These are phyloP conservation scores for Eucommia ulmoides DNA, from an alignment of 257 asterid genomes.

Conservation along the genomic window DNA sequence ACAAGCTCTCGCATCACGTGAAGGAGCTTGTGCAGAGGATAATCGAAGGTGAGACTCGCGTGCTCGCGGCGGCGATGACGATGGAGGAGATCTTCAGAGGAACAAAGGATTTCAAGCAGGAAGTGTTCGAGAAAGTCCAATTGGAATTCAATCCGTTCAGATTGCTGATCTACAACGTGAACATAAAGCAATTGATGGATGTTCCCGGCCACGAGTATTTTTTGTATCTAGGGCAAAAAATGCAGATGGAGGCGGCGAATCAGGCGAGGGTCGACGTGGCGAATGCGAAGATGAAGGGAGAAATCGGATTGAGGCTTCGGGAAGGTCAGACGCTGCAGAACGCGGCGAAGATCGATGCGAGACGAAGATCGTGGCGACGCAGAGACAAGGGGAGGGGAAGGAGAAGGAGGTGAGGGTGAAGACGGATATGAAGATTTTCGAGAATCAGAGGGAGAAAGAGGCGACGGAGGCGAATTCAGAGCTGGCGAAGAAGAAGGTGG, in stretches of 20 bases:
- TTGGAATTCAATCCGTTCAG: neutral
- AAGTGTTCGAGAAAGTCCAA: neutral
- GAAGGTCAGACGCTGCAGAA: neutral
- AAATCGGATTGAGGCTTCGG: neutral
- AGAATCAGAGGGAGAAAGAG: slow-evolving; percentile 1
- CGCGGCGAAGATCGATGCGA: slow-evolving; percentile 3
- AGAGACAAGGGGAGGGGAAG: neutral
- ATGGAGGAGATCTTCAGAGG: neutral
- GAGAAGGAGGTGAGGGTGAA: slow-evolving; percentile 1
- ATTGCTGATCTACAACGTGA: neutral
- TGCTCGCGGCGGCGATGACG: neutral
- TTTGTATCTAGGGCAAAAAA: neutral
- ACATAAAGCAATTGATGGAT: neutral
- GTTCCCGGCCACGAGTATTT: neutral
- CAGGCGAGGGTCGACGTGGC: neutral
- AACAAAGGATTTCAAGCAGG: neutral
- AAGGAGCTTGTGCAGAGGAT: neutral
- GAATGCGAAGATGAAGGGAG: neutral
- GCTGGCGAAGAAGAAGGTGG: neutral
- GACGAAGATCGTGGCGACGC: neutral
- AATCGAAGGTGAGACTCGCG: neutral
- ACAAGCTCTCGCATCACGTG: neutral
- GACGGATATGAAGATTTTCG: neutral
- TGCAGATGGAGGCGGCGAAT: neutral
- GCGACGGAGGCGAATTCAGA: neutral